These are phyloP conservation scores for Paramecium caudatum DNA, from an alignment of 73 alveolate genomes.

Conservation along the genomic window DNA sequence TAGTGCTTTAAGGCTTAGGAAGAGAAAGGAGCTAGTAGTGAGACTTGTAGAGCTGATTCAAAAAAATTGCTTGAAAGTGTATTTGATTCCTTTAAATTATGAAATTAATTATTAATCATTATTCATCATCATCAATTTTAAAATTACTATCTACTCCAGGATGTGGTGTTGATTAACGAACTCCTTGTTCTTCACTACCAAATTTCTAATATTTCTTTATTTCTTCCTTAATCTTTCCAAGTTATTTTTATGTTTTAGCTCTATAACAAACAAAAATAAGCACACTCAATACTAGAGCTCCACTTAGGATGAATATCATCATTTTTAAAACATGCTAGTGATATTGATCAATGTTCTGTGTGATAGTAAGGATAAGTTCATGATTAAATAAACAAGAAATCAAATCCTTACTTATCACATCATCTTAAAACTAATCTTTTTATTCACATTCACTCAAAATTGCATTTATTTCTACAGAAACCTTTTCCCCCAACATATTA, in stretches of 20 bases:
- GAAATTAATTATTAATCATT: neutral
- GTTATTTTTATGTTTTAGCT: neutral
- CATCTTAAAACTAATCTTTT: neutral
- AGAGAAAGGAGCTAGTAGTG: neutral
- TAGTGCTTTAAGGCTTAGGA: conserved; percentile 11
- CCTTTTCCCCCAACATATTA: neutral
- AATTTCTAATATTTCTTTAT: neutral
- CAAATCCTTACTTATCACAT: neutral
- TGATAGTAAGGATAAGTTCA: neutral
- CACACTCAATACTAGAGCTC: neutral
- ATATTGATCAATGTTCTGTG: neutral
- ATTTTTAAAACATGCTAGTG: neutral
- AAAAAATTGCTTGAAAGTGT: neutral
- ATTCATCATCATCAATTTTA: conserved; percentile 10
- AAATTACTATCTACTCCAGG: neutral
- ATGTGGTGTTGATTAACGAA: neutral
- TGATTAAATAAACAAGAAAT: conserved; percentile 1
- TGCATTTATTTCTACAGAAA: neutral
- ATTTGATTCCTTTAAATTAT: conserved; percentile 40
- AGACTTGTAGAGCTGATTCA: neutral
- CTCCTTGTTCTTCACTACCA: neutral
- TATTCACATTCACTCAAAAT: conserved; percentile 22
- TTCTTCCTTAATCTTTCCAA: neutral
- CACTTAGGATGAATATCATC: neutral
- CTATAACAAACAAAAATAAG: neutral